Conservation (phyloP, 345 rosid genomes). For the Gossypium rotundifolium region DNA sequence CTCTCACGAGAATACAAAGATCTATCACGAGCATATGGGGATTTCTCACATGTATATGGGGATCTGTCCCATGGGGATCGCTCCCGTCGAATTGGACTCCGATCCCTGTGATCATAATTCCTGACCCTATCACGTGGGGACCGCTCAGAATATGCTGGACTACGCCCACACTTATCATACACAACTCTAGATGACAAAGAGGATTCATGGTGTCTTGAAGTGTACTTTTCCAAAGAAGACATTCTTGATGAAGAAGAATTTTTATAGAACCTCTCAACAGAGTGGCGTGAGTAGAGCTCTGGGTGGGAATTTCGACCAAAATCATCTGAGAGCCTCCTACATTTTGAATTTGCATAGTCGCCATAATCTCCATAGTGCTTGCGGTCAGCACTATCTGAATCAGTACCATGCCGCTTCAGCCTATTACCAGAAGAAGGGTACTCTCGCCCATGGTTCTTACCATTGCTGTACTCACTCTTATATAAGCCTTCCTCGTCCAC, state of each 20-base stretch:
- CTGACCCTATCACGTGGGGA: slow-evolving; percentile 67
- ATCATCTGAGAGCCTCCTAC: slow-evolving; percentile 77
- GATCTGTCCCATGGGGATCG: slow-evolving; percentile 47
- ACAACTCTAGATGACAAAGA: slow-evolving; percentile 57
- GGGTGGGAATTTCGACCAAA: slow-evolving; percentile 43
- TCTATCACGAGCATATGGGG: slow-evolving; percentile 43
- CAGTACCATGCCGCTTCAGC: slow-evolving; percentile 70
- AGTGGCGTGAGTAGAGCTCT: slow-evolving; percentile 60
- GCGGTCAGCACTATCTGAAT: slow-evolving; percentile 60
- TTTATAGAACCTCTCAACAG: slow-evolving; percentile 53
- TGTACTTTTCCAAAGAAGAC: slow-evolving; percentile 55
- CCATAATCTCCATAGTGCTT: slow-evolving; percentile 54
- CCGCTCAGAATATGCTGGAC: slow-evolving; percentile 69
- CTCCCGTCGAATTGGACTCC: slow-evolving; percentile 61
- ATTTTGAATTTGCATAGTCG: slow-evolving; percentile 61
- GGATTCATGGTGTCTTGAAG: slow-evolving; percentile 70
- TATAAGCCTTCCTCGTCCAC: slow-evolving; percentile 55
- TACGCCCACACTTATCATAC: slow-evolving; percentile 69
- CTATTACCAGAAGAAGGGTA: slow-evolving; percentile 48
- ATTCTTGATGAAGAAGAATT: slow-evolving; percentile 62
- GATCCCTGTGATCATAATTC: slow-evolving; percentile 55
- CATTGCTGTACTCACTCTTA: slow-evolving; percentile 56
- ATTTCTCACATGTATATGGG: slow-evolving; percentile 39
- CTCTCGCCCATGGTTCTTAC: slow-evolving; percentile 61
- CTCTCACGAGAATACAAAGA: slow-evolving; percentile 57